Percentiles rank a stretch among this genome's conserved stretches.
These are phyloP conservation scores for Marsdenia floribunda DNA, from an alignment of 257 asterid species.

Conservation along the genomic window DNA sequence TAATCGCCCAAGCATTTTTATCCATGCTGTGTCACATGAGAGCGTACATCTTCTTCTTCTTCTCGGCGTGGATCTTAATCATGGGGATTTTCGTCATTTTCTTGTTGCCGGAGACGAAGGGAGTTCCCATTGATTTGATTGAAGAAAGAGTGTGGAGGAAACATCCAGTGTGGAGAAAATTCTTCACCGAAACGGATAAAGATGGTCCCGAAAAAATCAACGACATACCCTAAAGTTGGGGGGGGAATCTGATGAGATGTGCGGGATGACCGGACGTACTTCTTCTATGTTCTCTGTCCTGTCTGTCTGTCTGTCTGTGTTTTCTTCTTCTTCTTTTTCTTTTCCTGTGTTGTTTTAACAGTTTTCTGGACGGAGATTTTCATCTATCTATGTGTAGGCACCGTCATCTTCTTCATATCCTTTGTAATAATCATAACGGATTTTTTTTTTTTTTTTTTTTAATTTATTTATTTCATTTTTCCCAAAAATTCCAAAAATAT, in stretches of 20 bases:
- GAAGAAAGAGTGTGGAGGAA: constrained; percentile 30
- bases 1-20: constrained; percentile 34
- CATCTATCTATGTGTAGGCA: no score
- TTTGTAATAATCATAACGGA: no score
- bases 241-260: no score
- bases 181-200: constrained; percentile 4
- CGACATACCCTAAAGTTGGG: neutral
- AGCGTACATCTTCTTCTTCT: constrained; percentile 39
- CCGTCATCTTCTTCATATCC: no score
- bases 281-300: no score
- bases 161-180: constrained; percentile 31
- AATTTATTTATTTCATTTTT: no score
- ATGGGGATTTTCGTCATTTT: constrained; percentile 29
- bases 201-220: neutral
- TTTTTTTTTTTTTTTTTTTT: no score
- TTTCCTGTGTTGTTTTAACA: no score
- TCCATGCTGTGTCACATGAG: constrained; percentile 36
- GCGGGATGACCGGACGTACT: no score
- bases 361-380: no score
- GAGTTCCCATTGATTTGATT: constrained; percentile 30
- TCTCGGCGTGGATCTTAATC: constrained; percentile 32
- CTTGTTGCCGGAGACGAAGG: constrained; percentile 37
- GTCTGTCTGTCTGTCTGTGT: no score
- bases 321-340: neutral
- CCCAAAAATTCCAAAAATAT: no score